Base-by-base conservation (phyloP, 163 green algal species). In the Botryococcus braunii region DNA sequence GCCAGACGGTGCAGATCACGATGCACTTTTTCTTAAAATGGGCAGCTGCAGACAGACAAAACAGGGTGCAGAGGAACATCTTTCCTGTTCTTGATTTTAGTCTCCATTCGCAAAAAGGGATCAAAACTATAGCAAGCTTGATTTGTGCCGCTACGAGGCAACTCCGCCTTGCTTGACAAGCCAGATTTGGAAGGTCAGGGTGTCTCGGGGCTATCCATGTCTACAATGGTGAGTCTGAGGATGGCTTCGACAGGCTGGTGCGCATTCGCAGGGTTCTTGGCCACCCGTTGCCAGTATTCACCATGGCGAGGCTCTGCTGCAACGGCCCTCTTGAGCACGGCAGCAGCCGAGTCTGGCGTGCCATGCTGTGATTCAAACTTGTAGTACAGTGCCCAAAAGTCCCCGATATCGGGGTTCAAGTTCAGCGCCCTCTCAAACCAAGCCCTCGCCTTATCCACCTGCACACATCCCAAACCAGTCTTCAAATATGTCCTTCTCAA, bases 371-470 rank as follows among this genome's bases (percentile, higher is more conserved):
- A 56, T 79, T 97, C 92, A 70, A 96, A 91, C 37, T 77, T 80
- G 64, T 81, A 88, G 46, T 82, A 86, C 32, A 74, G 71, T 7
- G 85, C 88, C 88, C 89, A 96, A 63, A 89, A 74, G 76, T 97
- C 92, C 32, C 93, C 92, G 50, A 92, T 75, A 58, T 96, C 91
- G 2, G 88, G 88, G 40, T 91, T 80, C 35, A 97, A 73, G 13
- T 86, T 89, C 31, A 94, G 82, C 8, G 88, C 82, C 23, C 90
- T 77, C 39, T 87, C 84, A 71, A 94, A 92, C 93, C 93, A 98
- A 60, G 46, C 84, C 36, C 93, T 77, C 5, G 83, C 86, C 68
- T 89, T 88, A 69, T 94, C 82, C 9, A 94, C 74, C 70, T 72
- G 41, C 61, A 32, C n/a, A 31, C 29, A 46, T n/a, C n/a, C n/a